Evolutionary conservation across 805 yeast genomes (phyloP), one percentile per base, ranked within the genome.

Genomic region (Yarrowia alimentaria): DNA sequence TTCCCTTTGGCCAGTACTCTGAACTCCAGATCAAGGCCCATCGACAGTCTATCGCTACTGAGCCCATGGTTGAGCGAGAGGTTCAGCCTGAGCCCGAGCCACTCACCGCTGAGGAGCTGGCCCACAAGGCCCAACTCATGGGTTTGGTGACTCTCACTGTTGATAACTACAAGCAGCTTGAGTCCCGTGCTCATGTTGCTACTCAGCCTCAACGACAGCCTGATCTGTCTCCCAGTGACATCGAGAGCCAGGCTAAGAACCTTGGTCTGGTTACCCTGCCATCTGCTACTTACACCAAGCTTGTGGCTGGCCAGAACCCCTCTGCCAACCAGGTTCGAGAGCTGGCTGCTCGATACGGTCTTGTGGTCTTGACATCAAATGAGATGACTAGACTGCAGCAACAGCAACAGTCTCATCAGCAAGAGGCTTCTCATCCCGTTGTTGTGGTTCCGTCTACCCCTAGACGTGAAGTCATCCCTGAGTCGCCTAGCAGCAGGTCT

Each of bases 231-330:
- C 45, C 21, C 18, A 49, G 42, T 18, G 54, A 43, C 5, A 10
- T 56, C 10, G 54, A 29, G 43, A 17, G 13, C n/a, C 29, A 45
- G 19, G 67, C 66, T 12, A 35, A 34, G 20, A 24, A 34, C 8
- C 51, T 54, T 8, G 67, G 68, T 7, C 45, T 63, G 25, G 59
- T 54, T 10, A 58, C 68, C 4, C 47, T 69, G n/a, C 65, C 71
- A 1, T 64, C 63, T 9, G 54, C 63, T 2, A 70, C 67, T 13
- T 54, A 59, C 18, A 21, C 55, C 32, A 32, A 42, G 19, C 32
- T 51, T 1, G 33, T 50, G 8, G 51, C 55, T 6, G 30, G 34
- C 7, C 47, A 35, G 22, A 32, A 43, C 19, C 34, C 58, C 6
- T 33, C 51, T 0, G 42, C 33, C 21, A 21, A 13, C 26, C 32